Evolutionary conservation across 2,329 filamentous ascomycete genomes (phyloP).

Genomic region (Stachybotrys elegans): DNA sequence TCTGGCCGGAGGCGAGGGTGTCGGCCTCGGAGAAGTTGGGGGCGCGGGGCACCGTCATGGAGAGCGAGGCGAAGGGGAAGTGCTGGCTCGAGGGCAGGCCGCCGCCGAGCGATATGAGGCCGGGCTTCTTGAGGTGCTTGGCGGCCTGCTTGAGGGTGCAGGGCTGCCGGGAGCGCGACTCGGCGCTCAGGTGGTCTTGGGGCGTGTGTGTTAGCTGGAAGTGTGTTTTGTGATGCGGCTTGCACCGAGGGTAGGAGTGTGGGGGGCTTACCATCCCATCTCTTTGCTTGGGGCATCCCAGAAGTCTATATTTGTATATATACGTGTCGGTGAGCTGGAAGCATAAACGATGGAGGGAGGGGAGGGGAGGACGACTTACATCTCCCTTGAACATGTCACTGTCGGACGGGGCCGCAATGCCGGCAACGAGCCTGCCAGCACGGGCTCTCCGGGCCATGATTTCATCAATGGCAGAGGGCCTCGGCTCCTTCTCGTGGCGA

Average conservation of each 20-base stretch:
- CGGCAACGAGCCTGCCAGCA: slow-evolving; percentile 66
- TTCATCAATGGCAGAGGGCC: slow-evolving; percentile 21
- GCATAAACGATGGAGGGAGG: neutral
- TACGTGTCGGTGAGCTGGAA: neutral
- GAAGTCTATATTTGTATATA: too few species aligned
- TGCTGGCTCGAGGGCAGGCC: slow-evolving; percentile 83
- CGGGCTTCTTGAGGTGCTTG: slow-evolving; percentile 71
- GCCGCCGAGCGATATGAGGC: slow-evolving; percentile 86
- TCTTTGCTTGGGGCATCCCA: slow-evolving; percentile 69
- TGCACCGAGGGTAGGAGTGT: neutral
- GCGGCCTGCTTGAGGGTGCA: slow-evolving; percentile 82
- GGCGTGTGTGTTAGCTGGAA: slow-evolving; percentile 4
- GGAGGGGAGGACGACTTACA: slow-evolving; percentile 34
- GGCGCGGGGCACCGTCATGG: slow-evolving; percentile 65
- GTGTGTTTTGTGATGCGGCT: too few species aligned
- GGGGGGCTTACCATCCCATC: slow-evolving; percentile 70
- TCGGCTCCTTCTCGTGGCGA: slow-evolving; percentile 15
- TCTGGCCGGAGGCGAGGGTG: slow-evolving; percentile 53
- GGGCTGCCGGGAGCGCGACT: slow-evolving; percentile 55
- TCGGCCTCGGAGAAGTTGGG: slow-evolving; percentile 68
- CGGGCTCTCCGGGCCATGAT: slow-evolving; percentile 50
- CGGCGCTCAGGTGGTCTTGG: slow-evolving; percentile 53
- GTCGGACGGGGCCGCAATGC: slow-evolving; percentile 70
- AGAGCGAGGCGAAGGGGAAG: slow-evolving; percentile 83
- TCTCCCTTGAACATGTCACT: slow-evolving; percentile 80